Base-by-base conservation (phyloP, 2,329 filamentous ascomycete genomes). In the Fusarium praegraminearum region DNA sequence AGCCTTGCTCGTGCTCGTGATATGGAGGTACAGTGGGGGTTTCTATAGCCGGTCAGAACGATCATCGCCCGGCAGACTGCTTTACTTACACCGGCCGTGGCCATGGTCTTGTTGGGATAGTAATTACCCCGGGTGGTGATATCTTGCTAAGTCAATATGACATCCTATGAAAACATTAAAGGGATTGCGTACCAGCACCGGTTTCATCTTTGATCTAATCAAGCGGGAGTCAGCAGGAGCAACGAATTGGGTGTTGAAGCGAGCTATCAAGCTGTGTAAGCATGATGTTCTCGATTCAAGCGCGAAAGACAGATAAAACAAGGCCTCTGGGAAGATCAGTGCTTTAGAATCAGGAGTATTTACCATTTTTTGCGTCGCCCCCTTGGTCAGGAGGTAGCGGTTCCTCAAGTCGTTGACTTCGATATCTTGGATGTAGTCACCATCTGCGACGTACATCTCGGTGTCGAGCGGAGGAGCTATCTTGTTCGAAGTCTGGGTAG, bases 121-220 rank as follows among this genome's bases (percentile, higher is more conserved):
- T 98, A 99, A 78, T 90, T 95, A 83, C 96, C 96, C 79, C 95
- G 91, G 63, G 95, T 98, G 50, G 96, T 99, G 86, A 99, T 93
- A 94, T 99, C 96, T 98, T 77, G 82, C 83, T 81, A 75, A 80
- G 84, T 89, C 84, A 89, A 88, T 79, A 81, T 87, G 78, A 80
- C 81, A 83, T 70, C 83, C 79, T 83, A 81, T 80, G 82, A 38
- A 59, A 57, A 36, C 45, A 66, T 53, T 53, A 61, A 83, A 84
- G 80, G 50, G 59, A 62, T 60, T 83, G 89, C 94, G 90, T 99
- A 99, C 96, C 96, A 87, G 96, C 95, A 88, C 96, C 96, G 90
- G 95, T 98, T 78, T 98, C 93, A 86, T 98, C 95, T 91, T 97
- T 97, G 78, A 99, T 99, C 96, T 99, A 94, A 92, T 92, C 90